Conservation (phyloP, 129 eudicot genomes). For the Centella asiatica region DNA sequence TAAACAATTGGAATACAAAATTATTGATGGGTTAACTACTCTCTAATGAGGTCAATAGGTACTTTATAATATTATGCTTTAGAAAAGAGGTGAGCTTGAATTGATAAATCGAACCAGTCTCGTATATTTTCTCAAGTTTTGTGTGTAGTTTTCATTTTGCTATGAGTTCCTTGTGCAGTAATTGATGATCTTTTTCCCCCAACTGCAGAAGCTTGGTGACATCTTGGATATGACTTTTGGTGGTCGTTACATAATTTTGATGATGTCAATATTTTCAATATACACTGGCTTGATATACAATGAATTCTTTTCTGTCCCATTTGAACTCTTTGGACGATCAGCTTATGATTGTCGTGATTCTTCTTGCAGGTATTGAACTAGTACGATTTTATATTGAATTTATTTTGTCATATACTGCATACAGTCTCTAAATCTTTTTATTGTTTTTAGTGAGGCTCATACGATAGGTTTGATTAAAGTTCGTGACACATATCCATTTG, state of each 20-base stretch:
- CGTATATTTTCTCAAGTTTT: background rate
- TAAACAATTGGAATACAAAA: background rate
- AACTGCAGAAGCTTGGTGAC: constrained; percentile 84
- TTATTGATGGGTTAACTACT: too few relatives aligned
- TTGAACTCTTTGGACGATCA: constrained; percentile 71
- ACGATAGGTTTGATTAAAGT: constrained; percentile 66
- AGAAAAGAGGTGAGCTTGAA: too few relatives aligned
- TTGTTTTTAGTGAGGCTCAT: constrained; percentile 61
- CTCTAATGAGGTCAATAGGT: too few relatives aligned
- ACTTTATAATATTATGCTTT: too few relatives aligned
- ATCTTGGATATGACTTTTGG: constrained; percentile 96
- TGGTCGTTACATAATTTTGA: constrained; percentile 81
- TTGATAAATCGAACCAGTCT: too few relatives aligned
- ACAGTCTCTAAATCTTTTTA: constrained; percentile 7
- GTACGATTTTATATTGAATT: background rate
- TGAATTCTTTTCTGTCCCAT: constrained; percentile 87
- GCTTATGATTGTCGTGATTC: constrained; percentile 76
- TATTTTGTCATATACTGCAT: background rate
- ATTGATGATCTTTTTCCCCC: constrained; percentile 16
- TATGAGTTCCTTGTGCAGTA: background rate
- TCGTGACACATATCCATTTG: constrained; percentile 77
- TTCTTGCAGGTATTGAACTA: constrained; percentile 51
- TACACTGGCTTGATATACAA: constrained; percentile 83
- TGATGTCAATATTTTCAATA: constrained; percentile 92
- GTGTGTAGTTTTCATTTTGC: background rate